A percentile compares a stretch with the other conserved stretches of the same genome.
These are phyloP conservation scores for Malus hybrid DNA, from an alignment of 331 rosid genomes.

Conservation along the genomic window DNA sequence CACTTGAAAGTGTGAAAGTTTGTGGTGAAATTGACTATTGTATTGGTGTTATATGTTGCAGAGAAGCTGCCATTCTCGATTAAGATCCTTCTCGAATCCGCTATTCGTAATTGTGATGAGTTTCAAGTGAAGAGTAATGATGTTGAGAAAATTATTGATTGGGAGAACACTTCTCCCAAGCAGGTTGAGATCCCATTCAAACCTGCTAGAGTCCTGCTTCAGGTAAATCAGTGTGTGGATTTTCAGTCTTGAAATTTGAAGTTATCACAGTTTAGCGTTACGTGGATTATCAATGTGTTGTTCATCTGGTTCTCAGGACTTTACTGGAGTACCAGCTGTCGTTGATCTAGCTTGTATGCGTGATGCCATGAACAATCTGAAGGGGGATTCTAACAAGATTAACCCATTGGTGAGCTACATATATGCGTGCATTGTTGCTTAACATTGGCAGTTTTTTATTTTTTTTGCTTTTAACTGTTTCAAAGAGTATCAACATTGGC, in stretches of 20 bases:
- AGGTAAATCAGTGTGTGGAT: constrained; percentile 36
- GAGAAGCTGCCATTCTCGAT: constrained; percentile 78
- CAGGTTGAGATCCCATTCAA: constrained; percentile 81
- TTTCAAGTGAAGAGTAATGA: constrained; percentile 71
- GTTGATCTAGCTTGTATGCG: constrained; percentile 93
- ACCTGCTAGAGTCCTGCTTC: constrained; percentile 84
- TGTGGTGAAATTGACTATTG: constrained; percentile 11
- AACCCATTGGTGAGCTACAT: constrained; percentile 67
- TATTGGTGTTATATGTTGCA: constrained; percentile 19
- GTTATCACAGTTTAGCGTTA: not conserved
- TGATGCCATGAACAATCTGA: constrained; percentile 79
- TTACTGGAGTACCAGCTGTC: constrained; percentile 86
- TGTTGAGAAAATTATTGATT: constrained; percentile 72
- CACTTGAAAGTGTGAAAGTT: not conserved
- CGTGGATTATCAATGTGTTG: constrained; percentile 8
- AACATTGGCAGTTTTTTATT: not conserved
- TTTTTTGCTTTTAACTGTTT: not conserved
- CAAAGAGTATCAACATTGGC: not conserved
- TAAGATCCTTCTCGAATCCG: constrained; percentile 78
- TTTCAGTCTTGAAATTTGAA: not conserved
- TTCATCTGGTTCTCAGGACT: constrained; percentile 48
- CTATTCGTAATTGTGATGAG: constrained; percentile 82
- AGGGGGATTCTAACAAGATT: constrained; percentile 75
- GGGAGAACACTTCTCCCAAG: constrained; percentile 71
- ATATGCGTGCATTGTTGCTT: not conserved